Evolutionary conservation across 2,329 filamentous ascomycete genomes (phyloP), one percentile per base, ranked within the genome.

Genomic region (Talaromyces sp.): DNA sequence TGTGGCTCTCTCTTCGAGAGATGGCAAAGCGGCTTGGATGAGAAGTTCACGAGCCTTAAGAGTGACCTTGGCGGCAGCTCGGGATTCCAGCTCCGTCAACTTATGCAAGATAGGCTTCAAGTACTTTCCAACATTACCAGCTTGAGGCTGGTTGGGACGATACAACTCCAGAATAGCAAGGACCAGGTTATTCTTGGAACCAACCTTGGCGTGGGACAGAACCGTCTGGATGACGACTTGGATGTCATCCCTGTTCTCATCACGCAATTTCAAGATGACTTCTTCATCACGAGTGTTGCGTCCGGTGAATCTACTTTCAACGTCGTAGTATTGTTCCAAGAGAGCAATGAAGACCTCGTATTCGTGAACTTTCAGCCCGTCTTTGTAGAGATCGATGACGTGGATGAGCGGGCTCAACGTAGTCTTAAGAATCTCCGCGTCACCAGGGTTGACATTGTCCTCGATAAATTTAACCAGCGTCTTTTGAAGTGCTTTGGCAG

Each of bases 31-130:
- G 74, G 92, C 97, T 79, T 98, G 95, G 66, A 99, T 99, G 71
- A 99, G 88, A 57, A 98, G 89, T 81, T 99, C 95, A 73, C 95
- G 90, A 53, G 95, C 94, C 84, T 99, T 99, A 68, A 99, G 85
- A 0, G 94, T 92, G 50, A 99, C 94, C 87, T 98, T 99, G 67
- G 94, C 91, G 10, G 94, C 95, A 72, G 81, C 87, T 79, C 79
- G 90, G 10, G 89, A 92, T 78, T 96, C 92, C 14, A 99, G 86
- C 75, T 99, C 95, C 0, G 95, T 93, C 68, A 99, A 83, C 77
- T 89, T 90, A 73, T 90, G 90, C 30, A 99, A 85, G 18, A 90
- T 85, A 3, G 89, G 86, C 69, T 92, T 90, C 76, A 99, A 88
- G 77, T 93, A 87, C 77, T 96, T 96, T 75, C 85, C 89, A 61